Evolutionary conservation across 208 protist genomes (phyloP).

Genomic region (Trypanosoma boissoni): DNA sequence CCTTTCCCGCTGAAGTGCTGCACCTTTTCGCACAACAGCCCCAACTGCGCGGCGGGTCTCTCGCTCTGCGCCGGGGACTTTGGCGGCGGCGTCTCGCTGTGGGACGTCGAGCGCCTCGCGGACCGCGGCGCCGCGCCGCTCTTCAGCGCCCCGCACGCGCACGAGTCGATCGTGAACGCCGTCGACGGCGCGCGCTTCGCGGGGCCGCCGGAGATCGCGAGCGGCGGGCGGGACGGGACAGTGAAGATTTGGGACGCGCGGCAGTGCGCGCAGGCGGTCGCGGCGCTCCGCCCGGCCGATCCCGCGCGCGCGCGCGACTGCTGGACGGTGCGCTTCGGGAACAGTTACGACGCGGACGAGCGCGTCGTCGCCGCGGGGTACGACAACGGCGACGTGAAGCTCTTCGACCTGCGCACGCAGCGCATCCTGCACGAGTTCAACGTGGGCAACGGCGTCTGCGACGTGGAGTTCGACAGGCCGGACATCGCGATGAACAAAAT

Average conservation of each 20-base stretch:
- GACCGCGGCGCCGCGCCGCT: conserved; percentile 20
- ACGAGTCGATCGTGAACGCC: conserved; percentile 92
- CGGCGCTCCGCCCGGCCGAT: conserved; percentile 75
- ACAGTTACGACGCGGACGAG: conserved; percentile 86
- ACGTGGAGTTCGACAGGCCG: conserved; percentile 89
- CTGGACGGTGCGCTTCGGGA: conserved; percentile 93
- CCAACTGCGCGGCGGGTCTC: conserved; percentile 17
- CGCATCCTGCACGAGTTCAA: conserved; percentile 92
- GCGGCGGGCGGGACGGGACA: conserved; percentile 83
- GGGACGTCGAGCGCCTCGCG: conserved; percentile 65
- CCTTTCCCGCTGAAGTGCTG: conserved; percentile 85
- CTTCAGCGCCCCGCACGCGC: conserved; percentile 76
- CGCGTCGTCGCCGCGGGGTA: conserved; percentile 91
- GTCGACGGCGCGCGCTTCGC: conserved; percentile 89
- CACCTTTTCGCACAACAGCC: conserved; percentile 81
- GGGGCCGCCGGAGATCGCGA: conserved; percentile 89
- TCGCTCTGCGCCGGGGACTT: conserved; percentile 87
- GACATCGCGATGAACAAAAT: conserved; percentile 96
- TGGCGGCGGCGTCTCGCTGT: conserved; percentile 76
- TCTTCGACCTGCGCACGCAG: conserved; percentile 92
- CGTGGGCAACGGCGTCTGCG: conserved; percentile 90
- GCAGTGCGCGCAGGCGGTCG: conserved; percentile 80
- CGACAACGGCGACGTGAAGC: conserved; percentile 95
- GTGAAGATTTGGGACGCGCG: conserved; percentile 93
- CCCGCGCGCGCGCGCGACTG: conserved; percentile 75